phyloP scores from a whole-genome alignment of 805 yeast species.

The Scheffersomyces coipomensis region DNA sequence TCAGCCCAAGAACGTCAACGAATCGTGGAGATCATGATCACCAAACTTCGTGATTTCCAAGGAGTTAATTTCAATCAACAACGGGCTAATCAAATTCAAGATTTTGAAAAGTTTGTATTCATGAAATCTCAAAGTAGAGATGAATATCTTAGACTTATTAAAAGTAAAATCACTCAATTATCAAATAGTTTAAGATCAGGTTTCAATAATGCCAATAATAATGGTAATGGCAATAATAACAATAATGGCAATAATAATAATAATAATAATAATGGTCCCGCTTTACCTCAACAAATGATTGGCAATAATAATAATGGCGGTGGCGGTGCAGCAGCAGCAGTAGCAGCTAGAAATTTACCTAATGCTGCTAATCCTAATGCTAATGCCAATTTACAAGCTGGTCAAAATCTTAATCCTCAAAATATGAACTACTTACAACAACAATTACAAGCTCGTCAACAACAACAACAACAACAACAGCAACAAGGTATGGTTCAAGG shows the following conservation, averaged over 20 bases:
- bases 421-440: slow-evolving; percentile 14
- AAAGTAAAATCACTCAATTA: slow-evolving; percentile 36
- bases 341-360: slow-evolving; percentile 1
- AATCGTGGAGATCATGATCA: slow-evolving; percentile 36
- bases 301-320: slow-evolving; percentile 23
- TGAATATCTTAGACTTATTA: slow-evolving; percentile 49
- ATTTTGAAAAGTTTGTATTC: slow-evolving; percentile 67
- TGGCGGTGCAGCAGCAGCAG: slow-evolving; percentile 3
- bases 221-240: background rate
- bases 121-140: slow-evolving; percentile 55
- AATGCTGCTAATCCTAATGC: background rate
- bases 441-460: slow-evolving; percentile 19
- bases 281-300: slow-evolving; percentile 13
- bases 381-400: background rate
- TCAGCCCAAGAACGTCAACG: slow-evolving; percentile 36
- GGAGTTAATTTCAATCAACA: slow-evolving; percentile 29
- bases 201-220: slow-evolving; percentile 2
- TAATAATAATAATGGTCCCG: slow-evolving; percentile 11
- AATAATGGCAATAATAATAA: slow-evolving; percentile 9
- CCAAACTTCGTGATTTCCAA: slow-evolving; percentile 37
- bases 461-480: slow-evolving; percentile 45
- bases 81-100: slow-evolving; percentile 46
- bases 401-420: slow-evolving; percentile 6
- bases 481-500: slow-evolving; percentile 34
- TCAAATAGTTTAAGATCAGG: slow-evolving; percentile 14